phyloP scores from a whole-genome alignment of 2,329 filamentous ascomycete species.

The Talaromyces funiculosus region DNA sequence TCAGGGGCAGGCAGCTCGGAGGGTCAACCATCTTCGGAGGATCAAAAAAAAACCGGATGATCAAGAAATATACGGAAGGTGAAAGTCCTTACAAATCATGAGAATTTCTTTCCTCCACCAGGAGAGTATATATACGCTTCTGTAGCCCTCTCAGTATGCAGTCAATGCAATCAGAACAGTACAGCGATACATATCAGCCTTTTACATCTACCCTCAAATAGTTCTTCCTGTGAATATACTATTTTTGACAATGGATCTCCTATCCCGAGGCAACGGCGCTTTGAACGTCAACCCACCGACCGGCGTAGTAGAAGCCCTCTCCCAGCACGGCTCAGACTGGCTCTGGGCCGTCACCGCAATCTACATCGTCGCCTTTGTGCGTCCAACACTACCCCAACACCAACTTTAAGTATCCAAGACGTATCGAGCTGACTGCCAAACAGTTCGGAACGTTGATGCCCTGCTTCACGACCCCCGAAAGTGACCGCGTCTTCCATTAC shows the following conservation, averaged over 20 bases:
- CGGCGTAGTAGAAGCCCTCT: slow-evolving; percentile 36
- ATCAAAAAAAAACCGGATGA: background rate
- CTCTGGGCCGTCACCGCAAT: slow-evolving; percentile 51
- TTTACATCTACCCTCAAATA: background rate
- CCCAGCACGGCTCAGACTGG: slow-evolving; percentile 50
- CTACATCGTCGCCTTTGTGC: slow-evolving; percentile 44
- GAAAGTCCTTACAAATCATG: background rate
- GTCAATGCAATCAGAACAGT: background rate
- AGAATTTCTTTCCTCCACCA: background rate
- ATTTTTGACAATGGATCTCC: background rate
- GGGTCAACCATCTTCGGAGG: background rate
- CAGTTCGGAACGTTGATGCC: slow-evolving; percentile 41
- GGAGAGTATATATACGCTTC: background rate
- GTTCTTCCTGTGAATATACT: background rate
- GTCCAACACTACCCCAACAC: slow-evolving; percentile 15
- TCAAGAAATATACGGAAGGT: background rate
- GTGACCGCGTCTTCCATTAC: slow-evolving; percentile 55
- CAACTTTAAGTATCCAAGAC: too few relatives aligned
- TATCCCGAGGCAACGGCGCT: slow-evolving; percentile 40
- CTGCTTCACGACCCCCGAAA: slow-evolving; percentile 40
- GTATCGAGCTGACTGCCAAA: background rate
- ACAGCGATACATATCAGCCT: background rate
- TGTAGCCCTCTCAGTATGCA: background rate
- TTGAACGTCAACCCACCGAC: slow-evolving; percentile 44
- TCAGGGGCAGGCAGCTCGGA: background rate